Percentiles rank a stretch among this genome's conserved stretches.
These are phyloP conservation scores for Botryotinia narcissicola DNA, from an alignment of 2,329 filamentous ascomycete genomes.

Conservation along the genomic window DNA sequence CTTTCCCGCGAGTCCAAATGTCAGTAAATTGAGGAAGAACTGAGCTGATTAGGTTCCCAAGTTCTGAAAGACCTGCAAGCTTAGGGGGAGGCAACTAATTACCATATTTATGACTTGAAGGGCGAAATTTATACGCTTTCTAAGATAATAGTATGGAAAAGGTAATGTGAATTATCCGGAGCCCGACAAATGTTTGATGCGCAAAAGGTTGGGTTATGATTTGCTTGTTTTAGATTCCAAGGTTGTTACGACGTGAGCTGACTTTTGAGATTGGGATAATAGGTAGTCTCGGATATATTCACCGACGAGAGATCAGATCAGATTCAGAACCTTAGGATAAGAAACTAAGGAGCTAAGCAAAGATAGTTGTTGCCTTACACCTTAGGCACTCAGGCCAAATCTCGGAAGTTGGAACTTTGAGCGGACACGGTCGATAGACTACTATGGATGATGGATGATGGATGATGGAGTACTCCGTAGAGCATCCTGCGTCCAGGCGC, in stretches of 20 bases:
- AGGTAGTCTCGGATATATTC: neutral
- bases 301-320: neutral
- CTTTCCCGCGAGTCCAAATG: slow-evolving; percentile 70
- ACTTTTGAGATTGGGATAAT: slow-evolving; percentile 9
- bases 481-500: neutral
- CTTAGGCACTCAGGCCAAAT: neutral
- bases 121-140: neutral
- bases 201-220: neutral
- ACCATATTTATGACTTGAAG: slow-evolving; percentile 41
- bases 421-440: neutral
- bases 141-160: neutral
- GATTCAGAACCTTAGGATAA: neutral
- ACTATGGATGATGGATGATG: neutral
- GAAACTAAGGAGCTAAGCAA: neutral
- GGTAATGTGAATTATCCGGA: neutral
- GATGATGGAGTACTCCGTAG: neutral
- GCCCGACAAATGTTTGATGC: neutral
- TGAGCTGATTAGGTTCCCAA: slow-evolving; percentile 48
- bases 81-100: slow-evolving; percentile 36
- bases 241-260: neutral
- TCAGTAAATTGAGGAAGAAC: slow-evolving; percentile 66
- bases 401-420: neutral
- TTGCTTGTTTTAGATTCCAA: neutral
- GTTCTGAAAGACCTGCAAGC: slow-evolving; percentile 24
- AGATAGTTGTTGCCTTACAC: neutral